phyloP scores from a whole-genome alignment of 2,329 filamentous ascomycete species.

The Talaromyces sp. region DNA sequence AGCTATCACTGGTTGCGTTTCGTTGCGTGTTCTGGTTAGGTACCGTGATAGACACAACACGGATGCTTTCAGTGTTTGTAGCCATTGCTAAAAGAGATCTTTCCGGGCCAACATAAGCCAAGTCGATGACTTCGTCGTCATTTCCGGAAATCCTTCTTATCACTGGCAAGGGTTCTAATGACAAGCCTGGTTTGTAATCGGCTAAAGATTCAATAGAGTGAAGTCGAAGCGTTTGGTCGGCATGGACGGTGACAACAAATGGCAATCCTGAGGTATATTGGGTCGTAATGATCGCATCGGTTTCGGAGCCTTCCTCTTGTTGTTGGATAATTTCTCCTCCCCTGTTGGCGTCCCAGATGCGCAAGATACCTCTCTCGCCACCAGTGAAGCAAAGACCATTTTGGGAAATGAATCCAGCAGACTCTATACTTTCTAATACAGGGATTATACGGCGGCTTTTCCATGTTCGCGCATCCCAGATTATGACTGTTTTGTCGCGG shows the following conservation, averaged over 20 bases:
- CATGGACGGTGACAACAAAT: slow-evolving; percentile 76
- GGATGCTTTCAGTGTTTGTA: slow-evolving; percentile 90
- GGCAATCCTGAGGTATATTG: slow-evolving; percentile 63
- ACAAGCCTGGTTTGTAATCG: slow-evolving; percentile 36
- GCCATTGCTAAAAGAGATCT: slow-evolving; percentile 81
- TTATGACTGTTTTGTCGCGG: slow-evolving; percentile 87
- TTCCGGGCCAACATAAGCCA: slow-evolving; percentile 79
- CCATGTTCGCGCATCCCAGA: slow-evolving; percentile 88
- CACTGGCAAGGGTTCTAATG: slow-evolving; percentile 56
- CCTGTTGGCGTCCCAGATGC: slow-evolving; percentile 75
- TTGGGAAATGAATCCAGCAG: slow-evolving; percentile 70
- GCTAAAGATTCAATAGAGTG: slow-evolving; percentile 54
- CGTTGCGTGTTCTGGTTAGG: slow-evolving; percentile 32
- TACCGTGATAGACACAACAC: slow-evolving; percentile 68
- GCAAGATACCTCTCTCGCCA: slow-evolving; percentile 75
- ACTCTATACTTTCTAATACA: slow-evolving; percentile 79
- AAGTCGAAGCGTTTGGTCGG: slow-evolving; percentile 80
- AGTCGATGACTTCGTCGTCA: slow-evolving; percentile 94
- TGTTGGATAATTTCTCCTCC: slow-evolving; percentile 76
- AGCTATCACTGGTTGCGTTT: slow-evolving; percentile 41
- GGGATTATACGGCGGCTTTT: slow-evolving; percentile 75
- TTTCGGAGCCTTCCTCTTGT: slow-evolving; percentile 59
- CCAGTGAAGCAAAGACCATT: slow-evolving; percentile 75
- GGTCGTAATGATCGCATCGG: slow-evolving; percentile 66
- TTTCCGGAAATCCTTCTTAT: slow-evolving; percentile 86